Base-by-base conservation (phyloP, 495 filamentous ascomycete species). In the Jackrogersella minutella region DNA sequence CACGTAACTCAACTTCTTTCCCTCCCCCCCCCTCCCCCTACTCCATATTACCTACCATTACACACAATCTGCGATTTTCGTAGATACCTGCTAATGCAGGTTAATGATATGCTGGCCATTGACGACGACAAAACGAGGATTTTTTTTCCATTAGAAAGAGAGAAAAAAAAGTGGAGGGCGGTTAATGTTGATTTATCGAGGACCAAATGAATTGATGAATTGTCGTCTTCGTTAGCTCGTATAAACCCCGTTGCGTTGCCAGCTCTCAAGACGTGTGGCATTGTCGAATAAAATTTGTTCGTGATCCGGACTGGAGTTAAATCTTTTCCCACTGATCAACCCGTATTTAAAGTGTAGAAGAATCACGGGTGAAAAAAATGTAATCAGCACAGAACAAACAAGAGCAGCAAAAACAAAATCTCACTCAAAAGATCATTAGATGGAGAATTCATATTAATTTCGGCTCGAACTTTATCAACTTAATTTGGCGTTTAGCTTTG, bases 401-500 rank as follows among this genome's bases (percentile, higher is more conserved):
- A n/a, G n/a, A n/a, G n/a, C n/a, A n/a, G n/a, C n/a, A n/a, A n/a
- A n/a, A n/a, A n/a, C n/a, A n/a, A n/a, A n/a, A n/a, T n/a, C n/a
- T n/a, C n/a, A n/a, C n/a, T n/a, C n/a, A n/a, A n/a, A n/a, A n/a
- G 14, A 34, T 17, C 7, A 4, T 60, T 14, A 53, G 53, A 54
- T 58, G 16, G 43, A 57, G 41, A 57, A 17, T n/a, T 68, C 64
- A 37, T 58, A 68, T 68, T 63, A 68, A 47, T 63, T 63, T 62
- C 40, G 50, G 59, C 66, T 64, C 59, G 47, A 69, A 59, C 55
- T 64, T 59, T 68, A 62, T 69, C 60, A 69, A 69, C 66, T 64
- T 62, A 51, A 68, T 69, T 50, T 60, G 60, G 49, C 59, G 60
- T 50, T 60, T 10, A 37, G 54, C 65, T 44, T 55, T 13, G 65